Conservation (phyloP, 257 asterid species). For the Capsicum rhomboideum region DNA sequence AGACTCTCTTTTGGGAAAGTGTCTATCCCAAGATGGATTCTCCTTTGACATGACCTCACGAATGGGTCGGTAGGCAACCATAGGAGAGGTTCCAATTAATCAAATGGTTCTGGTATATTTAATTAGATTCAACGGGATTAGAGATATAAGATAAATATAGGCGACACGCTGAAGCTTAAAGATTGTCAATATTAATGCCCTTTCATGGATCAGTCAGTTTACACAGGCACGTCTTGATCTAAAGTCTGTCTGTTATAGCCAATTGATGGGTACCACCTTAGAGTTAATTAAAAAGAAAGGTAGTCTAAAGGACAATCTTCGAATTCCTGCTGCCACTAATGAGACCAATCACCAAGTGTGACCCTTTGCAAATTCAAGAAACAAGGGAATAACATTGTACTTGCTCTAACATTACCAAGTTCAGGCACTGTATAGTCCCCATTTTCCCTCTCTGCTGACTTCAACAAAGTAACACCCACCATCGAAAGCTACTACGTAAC, state of each 20-base stretch:
- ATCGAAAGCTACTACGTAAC: neutral
- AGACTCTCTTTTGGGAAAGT: neutral
- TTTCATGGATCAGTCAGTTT: neutral
- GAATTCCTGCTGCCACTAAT: constrained; percentile 1
- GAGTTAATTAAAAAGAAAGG: neutral
- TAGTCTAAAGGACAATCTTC: neutral
- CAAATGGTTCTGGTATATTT: neutral
- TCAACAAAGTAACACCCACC: neutral
- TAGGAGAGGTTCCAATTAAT: neutral
- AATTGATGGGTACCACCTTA: neutral
- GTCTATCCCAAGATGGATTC: neutral
- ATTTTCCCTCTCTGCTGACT: neutral
- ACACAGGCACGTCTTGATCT: neutral
- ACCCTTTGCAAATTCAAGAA: neutral
- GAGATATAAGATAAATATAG: neutral
- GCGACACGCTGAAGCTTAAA: neutral
- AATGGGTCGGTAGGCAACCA: neutral
- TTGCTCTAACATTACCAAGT: neutral
- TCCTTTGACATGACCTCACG: neutral
- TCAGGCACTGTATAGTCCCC: neutral
- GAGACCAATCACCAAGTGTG: neutral
- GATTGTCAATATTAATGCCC: neutral
- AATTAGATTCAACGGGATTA: neutral
- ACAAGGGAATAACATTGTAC: neutral
- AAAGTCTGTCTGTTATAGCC: neutral